These are phyloP conservation scores for Podaxis carcinomalis DNA, from an alignment of 768 basidiomycete genomes.

Conservation along the genomic window DNA sequence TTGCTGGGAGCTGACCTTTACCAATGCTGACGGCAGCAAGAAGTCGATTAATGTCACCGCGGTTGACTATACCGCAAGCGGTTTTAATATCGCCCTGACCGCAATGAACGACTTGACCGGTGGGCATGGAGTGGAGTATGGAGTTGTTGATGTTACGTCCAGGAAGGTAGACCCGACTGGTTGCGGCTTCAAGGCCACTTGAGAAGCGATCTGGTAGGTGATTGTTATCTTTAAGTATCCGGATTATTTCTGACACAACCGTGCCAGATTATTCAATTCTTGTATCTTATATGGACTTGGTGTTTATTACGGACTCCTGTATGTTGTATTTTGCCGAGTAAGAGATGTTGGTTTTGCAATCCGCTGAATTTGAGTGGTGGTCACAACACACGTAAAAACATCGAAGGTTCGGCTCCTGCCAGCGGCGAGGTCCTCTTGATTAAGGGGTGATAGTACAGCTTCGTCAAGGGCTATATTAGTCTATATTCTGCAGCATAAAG, in stretches of 20 bases:
- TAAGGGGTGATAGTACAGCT: neutral
- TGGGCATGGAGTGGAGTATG: constrained; percentile 39
- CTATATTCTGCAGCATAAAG: constrained; percentile 2
- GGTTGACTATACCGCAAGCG: constrained; percentile 45
- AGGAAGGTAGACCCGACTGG: constrained; percentile 36
- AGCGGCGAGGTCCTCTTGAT: neutral
- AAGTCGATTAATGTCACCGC: constrained; percentile 45
- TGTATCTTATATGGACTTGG: neutral
- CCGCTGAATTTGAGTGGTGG: neutral
- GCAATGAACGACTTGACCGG: constrained; percentile 56
- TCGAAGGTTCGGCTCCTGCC: neutral
- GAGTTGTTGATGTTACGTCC: constrained; percentile 40
- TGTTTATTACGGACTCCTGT: neutral
- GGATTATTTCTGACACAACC: neutral
- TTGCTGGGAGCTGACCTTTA: constrained; percentile 57
- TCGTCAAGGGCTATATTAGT: constrained; percentile 2
- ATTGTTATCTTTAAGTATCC: neutral
- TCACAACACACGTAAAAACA: neutral
- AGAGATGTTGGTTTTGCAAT: neutral
- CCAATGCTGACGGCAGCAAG: constrained; percentile 21
- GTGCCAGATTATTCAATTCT: neutral
- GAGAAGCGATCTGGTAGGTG: neutral
- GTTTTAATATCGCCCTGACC: constrained; percentile 43
- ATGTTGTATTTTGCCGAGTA: neutral
- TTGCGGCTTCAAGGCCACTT: constrained; percentile 40